Conservation (phyloP, 202 grass and related monocot species). For the Hordeum pubiflorum region DNA sequence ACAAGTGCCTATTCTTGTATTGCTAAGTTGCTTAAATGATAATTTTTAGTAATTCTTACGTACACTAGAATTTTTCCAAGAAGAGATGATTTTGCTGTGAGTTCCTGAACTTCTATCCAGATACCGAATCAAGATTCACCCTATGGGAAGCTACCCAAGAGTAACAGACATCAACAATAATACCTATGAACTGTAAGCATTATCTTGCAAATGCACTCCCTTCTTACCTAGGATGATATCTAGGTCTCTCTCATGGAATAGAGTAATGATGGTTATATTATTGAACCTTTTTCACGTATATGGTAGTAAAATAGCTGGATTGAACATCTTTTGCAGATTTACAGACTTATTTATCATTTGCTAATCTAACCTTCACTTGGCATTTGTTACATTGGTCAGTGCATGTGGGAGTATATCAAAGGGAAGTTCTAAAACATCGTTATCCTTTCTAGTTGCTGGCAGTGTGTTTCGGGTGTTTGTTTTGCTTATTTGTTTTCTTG, state of each 20-base stretch:
- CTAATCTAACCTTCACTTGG: neutral
- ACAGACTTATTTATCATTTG: neutral
- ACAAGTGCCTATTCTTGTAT: neutral
- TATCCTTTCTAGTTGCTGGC: neutral
- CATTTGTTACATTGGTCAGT: neutral
- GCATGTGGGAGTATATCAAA: neutral
- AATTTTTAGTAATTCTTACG: neutral
- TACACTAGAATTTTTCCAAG: neutral
- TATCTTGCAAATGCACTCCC: neutral
- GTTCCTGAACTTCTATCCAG: slow-evolving; percentile 29
- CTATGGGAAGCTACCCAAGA: slow-evolving; percentile 95
- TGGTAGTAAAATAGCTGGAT: neutral
- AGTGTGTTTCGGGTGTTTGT: neutral
- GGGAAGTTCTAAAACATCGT: neutral
- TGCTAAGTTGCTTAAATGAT: neutral
- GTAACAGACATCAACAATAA: slow-evolving; percentile 76
- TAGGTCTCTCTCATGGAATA: neutral
- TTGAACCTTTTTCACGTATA: neutral
- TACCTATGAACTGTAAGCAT: slow-evolving; percentile 88
- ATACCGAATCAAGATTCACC: slow-evolving; percentile 91
- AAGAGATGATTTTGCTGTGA: neutral
- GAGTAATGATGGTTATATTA: neutral
- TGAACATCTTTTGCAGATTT: neutral
- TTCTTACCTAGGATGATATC: slow-evolving; percentile 10
- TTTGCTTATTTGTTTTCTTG: neutral